Evolutionary conservation across 768 basidiomycete species (phyloP), one percentile per base, ranked within the genome.

Genomic region (Lactarius sp.): DNA sequence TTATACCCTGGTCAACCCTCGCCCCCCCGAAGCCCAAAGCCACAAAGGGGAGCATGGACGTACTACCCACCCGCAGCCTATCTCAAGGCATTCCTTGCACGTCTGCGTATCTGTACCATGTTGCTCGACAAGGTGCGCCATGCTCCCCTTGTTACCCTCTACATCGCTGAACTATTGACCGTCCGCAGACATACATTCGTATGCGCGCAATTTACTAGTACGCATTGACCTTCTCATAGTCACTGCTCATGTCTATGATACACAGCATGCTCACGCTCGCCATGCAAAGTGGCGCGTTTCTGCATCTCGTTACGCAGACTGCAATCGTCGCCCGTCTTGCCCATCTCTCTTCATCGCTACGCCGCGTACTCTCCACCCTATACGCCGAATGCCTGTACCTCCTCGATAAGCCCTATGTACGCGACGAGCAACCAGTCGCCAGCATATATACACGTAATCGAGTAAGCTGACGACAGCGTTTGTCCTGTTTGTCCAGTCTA

Each of bases 261-360:
- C 44, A 44, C 27, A 92, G 90, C 51, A 81, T 81, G 36, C 84
- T 91, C 62, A 74, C 77, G 34, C 76, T 85, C 33, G 81, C 82
- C 39, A 81, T 92, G 78, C 87, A 87, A 70, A 80, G 83, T 0
- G 88, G 86, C 16, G 85, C 88, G 18, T 93, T 93, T 69, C 76
- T 88, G 13, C 86, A 87, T 64, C 71, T 89, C 16, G 73, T 86
- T 52, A 75, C 83, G 5, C 77, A 92, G 47, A 76, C 78, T 27
- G 87, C 84, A 13, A 80, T 89, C 44, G 74, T 81, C 50, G 86
- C 87, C 3, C 80, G 90, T 60, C 72, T 89, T 70, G 52, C 56
- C 3, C 66, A 61, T 18, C 57, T 67, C 13, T 54, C 57, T n/a
- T 50, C 52, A 22, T 62, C 52, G 14, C 4, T 66, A 9, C 51